Evolutionary conservation across 1,284 basidiomycete species (phyloP), one percentile per base, ranked within the genome.

Genomic region (Malassezia restricta): DNA sequence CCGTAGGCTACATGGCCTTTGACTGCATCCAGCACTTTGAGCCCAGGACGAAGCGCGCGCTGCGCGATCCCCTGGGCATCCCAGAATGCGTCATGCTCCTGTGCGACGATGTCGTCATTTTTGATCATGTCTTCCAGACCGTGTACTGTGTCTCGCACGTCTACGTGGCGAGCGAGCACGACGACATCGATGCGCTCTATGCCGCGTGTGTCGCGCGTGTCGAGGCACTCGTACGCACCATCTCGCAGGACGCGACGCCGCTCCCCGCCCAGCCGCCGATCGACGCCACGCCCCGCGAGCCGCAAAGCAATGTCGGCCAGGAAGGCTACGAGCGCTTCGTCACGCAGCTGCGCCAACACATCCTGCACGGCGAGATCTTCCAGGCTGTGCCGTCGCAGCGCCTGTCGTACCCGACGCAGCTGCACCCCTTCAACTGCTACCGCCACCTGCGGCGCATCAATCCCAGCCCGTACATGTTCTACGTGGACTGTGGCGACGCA

Each of bases 381-480:
- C 94, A 99, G 75, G 94, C 94, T 3, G 94, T 99, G 7, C 94
- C 94, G 1, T 90, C 87, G 14, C 94, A 98, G 73, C 80, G 92
- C 14, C 78, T 98, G 35, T 78, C 84, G 14, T 81, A 88, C 37
- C 84, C 84, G 48, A 98, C 94, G 0, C 75, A 80, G 17, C 77
- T 99, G 29, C 90, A 98, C 74, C 91, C 94, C 0, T 99, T 99
- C 79, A 99, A 98, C 76, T 88, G 85, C 11, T 95, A 91, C 74
- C 80, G 94, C 24, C 86, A 89, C 54, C 78, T 99, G 41, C 82
- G 94, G 44, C 84, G 91, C 65, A 81, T 96, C 57, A 99, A 99
- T 71, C 94, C 94, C 0, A 91, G 87, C 50, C 94, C 94, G 5
- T 98, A 99, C 76, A 98, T 95, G 92, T 99, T 94, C 76, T 99